Conservation (phyloP, 2,329 filamentous ascomycete genomes). For the Coniella vitis region DNA sequence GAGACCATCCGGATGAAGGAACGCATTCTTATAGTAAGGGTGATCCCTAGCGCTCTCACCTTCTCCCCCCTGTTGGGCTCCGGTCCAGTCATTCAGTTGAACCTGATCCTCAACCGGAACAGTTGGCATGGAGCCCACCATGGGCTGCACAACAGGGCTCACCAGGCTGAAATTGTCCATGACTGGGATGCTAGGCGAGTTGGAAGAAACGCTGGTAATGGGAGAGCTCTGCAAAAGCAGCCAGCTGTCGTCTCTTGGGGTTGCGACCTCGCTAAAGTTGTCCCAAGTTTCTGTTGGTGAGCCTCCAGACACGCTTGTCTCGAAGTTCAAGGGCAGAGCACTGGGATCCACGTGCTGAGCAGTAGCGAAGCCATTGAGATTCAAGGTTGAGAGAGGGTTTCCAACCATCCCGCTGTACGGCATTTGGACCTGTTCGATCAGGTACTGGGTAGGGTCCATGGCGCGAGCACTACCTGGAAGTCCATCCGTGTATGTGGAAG, state of each 20-base stretch:
- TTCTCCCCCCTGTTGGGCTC: conserved; percentile 43
- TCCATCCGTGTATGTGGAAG: conserved; percentile 34
- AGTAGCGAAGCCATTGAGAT: conserved; percentile 39
- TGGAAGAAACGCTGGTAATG: conserved; percentile 26
- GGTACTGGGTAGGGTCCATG: conserved; percentile 41
- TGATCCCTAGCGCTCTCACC: conserved; percentile 58
- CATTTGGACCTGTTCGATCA: conserved; percentile 45
- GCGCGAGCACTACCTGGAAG: conserved; percentile 31
- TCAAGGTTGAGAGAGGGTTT: conserved; percentile 32
- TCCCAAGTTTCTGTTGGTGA: conserved; percentile 48
- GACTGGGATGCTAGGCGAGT: conserved; percentile 12
- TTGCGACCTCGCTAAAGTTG: conserved; percentile 46
- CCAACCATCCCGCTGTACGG: conserved; percentile 44
- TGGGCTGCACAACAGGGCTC: conserved; percentile 22
- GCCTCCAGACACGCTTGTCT: conserved; percentile 39
- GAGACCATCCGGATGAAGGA: conserved; percentile 63
- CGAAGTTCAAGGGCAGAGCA: conserved; percentile 49
- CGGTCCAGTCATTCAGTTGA: conserved; percentile 33
- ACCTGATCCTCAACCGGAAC: conserved; percentile 30
- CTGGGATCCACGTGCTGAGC: conserved; percentile 47
- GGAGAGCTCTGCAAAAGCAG: conserved; percentile 34
- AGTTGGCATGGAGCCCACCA: conserved; percentile 29
- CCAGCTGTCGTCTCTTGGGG: conserved; percentile 46
- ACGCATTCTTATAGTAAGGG: conserved; percentile 62
- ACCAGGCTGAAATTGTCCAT: conserved; percentile 14